Evolutionary conservation across 176 grass and related monocot genomes (phyloP).

Genomic region (Cymbopogon citratus): DNA sequence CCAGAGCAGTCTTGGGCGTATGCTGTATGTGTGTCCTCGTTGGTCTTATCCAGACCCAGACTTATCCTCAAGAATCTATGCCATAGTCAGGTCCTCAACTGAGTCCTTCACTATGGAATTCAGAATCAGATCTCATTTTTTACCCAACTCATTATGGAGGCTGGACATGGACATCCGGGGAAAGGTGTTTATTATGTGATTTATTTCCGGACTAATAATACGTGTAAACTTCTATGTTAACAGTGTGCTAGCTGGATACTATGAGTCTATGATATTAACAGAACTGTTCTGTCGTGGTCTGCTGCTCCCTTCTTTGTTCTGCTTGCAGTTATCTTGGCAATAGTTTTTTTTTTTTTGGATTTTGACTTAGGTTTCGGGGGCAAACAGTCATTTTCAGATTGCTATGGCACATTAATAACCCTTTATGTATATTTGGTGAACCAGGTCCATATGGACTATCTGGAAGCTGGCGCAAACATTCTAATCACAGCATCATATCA

Average conservation of each 20-base stretch:
- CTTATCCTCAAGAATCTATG: not conserved
- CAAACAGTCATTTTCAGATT: slow-evolving; percentile 2
- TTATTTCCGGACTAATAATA: not conserved
- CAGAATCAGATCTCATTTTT: not conserved
- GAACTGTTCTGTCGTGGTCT: not conserved
- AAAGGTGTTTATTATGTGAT: not conserved
- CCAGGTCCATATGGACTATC: slow-evolving; percentile 93
- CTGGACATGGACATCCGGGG: not conserved
- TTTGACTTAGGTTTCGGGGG: not conserved
- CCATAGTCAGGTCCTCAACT: not conserved
- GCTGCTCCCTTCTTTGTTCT: not conserved
- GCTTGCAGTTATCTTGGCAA: not conserved
- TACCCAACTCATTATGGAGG: not conserved
- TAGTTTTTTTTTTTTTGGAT: not conserved
- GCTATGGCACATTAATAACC: not conserved
- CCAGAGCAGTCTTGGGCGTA: not conserved
- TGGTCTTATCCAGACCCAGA: not conserved
- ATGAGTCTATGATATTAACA: not conserved
- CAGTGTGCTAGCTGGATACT: not conserved
- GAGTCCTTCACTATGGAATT: not conserved
- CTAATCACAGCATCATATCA: slow-evolving; percentile 94
- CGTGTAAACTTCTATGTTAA: not conserved
- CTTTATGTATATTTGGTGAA: slow-evolving; percentile 17
- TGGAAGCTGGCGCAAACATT: slow-evolving; percentile 83
- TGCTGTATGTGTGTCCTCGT: not conserved